Base-by-base conservation (phyloP, 2,329 filamentous ascomycete genomes). In the Pyrenophora teres region DNA sequence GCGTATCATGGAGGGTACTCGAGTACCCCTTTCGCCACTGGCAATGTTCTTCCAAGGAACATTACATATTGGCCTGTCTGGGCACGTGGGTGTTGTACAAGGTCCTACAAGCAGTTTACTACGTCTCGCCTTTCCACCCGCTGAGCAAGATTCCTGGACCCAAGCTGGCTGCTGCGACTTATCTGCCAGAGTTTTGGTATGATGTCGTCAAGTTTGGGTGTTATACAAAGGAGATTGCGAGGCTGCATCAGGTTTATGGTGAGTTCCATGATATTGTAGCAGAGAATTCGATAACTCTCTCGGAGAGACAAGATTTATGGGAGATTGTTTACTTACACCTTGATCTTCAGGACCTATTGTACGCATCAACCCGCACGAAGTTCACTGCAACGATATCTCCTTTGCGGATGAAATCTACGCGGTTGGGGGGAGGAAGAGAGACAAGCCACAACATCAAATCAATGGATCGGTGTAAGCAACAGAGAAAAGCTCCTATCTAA, bases 211-310 rank as follows among this genome's bases (percentile, higher is more conserved):
- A 56, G 23, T 58, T 59, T 10, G 72, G 71, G 0, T 63, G 66
- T 40, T 74, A 69, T 37, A 63, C 63, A 0, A 70, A 64, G 25
- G 58, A 71, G 52, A 72, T 76, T 25, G 54, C 64, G 10, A 65
- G 64, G 40, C 63, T 76, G 64, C 74, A 77, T 48, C 54, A 67
- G 36, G 55, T 60, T 48, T 76, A 75, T 54, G 70, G 70, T 72
- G 46, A 43, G 56, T 15, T 12, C 3, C 19, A 3, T 5, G 5
- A 21, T 1, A 21, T 3, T 21, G 19, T 21, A 21, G 19, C 19
- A 21, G 3, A 21, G 19, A 21, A 21, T 1, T 21, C 5, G 19
- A 21, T 21, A 21, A 3, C 19, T 21, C 3, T 21, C 5, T 21
- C 5, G 19, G 19, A 21, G 19, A 21, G 19, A 21, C 19, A 21